Evolutionary conservation across 768 basidiomycete genomes (phyloP).

Genomic region (Strobilomyces confusus): DNA sequence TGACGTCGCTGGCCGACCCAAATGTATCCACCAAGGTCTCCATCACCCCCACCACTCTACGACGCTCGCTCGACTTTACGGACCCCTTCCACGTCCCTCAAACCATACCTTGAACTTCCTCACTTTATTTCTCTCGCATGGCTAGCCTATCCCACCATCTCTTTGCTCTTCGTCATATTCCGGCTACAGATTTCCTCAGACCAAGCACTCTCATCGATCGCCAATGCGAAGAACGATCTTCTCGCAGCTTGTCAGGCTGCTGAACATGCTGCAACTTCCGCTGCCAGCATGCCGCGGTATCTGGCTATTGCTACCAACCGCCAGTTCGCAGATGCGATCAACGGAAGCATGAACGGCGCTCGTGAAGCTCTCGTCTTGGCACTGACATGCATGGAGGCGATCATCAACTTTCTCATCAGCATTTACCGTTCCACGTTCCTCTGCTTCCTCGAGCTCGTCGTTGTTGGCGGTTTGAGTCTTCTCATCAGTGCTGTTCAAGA

Average conservation of each 20-base stretch:
- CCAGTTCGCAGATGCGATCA: slow-evolving; percentile 73
- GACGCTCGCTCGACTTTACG: too few species aligned
- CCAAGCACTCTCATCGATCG: slow-evolving; percentile 62
- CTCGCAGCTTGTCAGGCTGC: slow-evolving; percentile 83
- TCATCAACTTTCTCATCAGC: slow-evolving; percentile 90
- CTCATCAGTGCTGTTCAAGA: slow-evolving; percentile 81
- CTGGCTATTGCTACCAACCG: slow-evolving; percentile 82
- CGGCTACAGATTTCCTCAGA: slow-evolving; percentile 71
- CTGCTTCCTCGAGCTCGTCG: slow-evolving; percentile 88
- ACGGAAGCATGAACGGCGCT: slow-evolving; percentile 73
- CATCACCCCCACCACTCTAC: too few species aligned
- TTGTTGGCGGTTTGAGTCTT: slow-evolving; percentile 75
- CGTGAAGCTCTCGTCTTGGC: slow-evolving; percentile 68
- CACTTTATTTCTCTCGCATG: slow-evolving; percentile 84
- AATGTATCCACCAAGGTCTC: too few species aligned
- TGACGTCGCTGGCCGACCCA: too few species aligned
- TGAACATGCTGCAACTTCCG: slow-evolving; percentile 73
- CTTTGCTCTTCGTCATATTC: slow-evolving; percentile 84
- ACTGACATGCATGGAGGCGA: slow-evolving; percentile 79
- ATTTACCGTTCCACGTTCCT: slow-evolving; percentile 90
- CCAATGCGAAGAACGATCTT: slow-evolving; percentile 70
- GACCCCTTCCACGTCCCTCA: slow-evolving; percentile 50
- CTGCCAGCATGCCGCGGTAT: slow-evolving; percentile 86
- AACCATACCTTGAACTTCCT: slow-evolving; percentile 78
- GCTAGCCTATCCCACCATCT: slow-evolving; percentile 89